Percentiles rank a stretch among this genome's conserved stretches.
Evolutionary conservation across 768 basidiomycete species (phyloP).

Genomic region (Omphalotus guepiniiformis): DNA sequence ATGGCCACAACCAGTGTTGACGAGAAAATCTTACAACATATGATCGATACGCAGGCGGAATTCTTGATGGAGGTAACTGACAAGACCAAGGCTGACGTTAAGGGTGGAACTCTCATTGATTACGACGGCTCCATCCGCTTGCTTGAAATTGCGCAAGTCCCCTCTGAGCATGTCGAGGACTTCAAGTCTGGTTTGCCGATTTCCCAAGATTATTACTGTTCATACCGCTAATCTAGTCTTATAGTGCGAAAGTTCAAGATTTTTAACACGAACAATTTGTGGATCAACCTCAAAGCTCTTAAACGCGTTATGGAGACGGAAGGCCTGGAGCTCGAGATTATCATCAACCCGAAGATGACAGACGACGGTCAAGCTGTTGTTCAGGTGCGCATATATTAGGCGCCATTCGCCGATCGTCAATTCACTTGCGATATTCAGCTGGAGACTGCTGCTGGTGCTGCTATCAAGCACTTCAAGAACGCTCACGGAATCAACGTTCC

Average conservation of each 20-base stretch:
- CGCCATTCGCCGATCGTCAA: not conserved
- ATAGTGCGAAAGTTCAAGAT: conserved; percentile 88
- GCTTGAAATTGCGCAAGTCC: conserved; percentile 93
- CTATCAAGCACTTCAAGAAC: conserved; percentile 89
- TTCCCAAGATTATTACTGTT: not conserved
- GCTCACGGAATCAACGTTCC: conserved; percentile 95
- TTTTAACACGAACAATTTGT: conserved; percentile 84
- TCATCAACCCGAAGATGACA: conserved; percentile 85
- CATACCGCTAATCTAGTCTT: conserved; percentile 5
- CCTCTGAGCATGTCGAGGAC: conserved; percentile 89
- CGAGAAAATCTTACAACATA: conserved; percentile 79
- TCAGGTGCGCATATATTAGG: conserved; percentile 39
- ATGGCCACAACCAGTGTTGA: conserved; percentile 52
- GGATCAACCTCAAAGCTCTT: conserved; percentile 80
- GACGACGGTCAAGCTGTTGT: conserved; percentile 86
- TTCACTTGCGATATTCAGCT: conserved; percentile 35
- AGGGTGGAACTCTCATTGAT: conserved; percentile 86
- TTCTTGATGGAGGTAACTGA: conserved; percentile 96
- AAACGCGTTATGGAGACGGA: conserved; percentile 88
- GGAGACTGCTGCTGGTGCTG: conserved; percentile 82
- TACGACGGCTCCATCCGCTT: conserved; percentile 86
- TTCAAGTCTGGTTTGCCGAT: conserved; percentile 68
- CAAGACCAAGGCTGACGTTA: conserved; percentile 88
- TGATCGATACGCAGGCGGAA: conserved; percentile 77
- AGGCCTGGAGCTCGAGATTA: conserved; percentile 89